Evolutionary conservation across 139 green algal species (phyloP), one percentile per base, ranked within the genome.

Genomic region (Auxenochlorella protothecoides): DNA sequence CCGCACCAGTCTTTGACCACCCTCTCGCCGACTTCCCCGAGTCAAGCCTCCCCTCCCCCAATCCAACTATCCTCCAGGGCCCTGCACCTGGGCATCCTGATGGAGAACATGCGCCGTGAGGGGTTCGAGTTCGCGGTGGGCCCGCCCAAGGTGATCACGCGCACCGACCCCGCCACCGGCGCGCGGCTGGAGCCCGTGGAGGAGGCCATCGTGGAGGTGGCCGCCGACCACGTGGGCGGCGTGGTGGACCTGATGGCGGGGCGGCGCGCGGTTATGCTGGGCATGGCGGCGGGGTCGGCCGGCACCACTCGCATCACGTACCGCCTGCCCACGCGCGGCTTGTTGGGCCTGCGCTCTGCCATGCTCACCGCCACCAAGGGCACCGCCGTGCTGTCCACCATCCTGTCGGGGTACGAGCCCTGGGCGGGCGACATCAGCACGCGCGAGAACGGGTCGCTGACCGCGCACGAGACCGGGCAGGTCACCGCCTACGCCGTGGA

Each of bases 341-440:
- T 98, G 74, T 84, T 98, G 66, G 95, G 95, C 44, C 76, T 99
- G 52, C 82, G 89, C 54, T 97, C 96, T 79, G 83, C 89, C n/a
- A 86, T 99, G 79, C 88, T 99, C 13, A 97, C 95, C 3, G 92
- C 92, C 52, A 99, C 94, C 9, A 89, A 92, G 62, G 95, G 95
- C 72, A 94, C 91, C 61, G 93, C 88, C 53, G 81, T 98, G 72
- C 81, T 99, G 66, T 98, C 97, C 90, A 97, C 95, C 13, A 85
- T 92, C 67, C 93, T 99, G 64, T 65, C 81, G 10, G 85, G 84
- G 55, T 67, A 97, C 73, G 83, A 74, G 15, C 73, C 80, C 4
- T 91, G 77, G 66, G 74, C 68, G 10, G 92, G 93, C 9, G 91
- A 97, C 11, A 91, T 98, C 71, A 68, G 56, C 57, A 94, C 87